Evolutionary conservation across 345 rosid species (phyloP).

Genomic region (Turritis glabra): DNA sequence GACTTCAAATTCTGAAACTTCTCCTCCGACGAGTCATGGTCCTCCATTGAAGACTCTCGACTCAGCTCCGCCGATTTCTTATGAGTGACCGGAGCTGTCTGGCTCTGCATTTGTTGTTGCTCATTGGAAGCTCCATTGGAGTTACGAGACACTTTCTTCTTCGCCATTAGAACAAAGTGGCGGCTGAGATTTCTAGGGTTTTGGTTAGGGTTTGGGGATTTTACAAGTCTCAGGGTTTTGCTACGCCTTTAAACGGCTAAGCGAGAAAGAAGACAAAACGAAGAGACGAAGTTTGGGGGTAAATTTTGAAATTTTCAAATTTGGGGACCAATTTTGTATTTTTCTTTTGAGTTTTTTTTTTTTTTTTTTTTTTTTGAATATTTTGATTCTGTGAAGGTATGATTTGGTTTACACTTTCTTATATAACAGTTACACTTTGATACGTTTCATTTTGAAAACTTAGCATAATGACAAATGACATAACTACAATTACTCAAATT

Average conservation of each 20-base stretch:
- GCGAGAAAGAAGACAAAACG: not conserved
- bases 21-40: constrained; percentile 44
- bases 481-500: constrained; percentile 2
- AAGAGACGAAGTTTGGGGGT: constrained; percentile 22
- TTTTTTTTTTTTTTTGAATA: not conserved
- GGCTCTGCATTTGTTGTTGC: constrained; percentile 16
- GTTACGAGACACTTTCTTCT: constrained; percentile 37
- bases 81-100: not conserved
- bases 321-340: constrained; percentile 30
- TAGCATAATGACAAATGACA: not conserved
- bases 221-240: constrained; percentile 14
- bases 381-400: not conserved
- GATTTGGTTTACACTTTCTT: not conserved
- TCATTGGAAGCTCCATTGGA: constrained; percentile 25
- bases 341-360: not conserved
- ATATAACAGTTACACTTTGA: not conserved
- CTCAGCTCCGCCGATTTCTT: constrained; percentile 28
- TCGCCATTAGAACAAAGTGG: constrained; percentile 33
- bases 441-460: not conserved
- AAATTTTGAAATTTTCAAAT: constrained; percentile 20
- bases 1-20: constrained; percentile 59
- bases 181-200: constrained; percentile 32
- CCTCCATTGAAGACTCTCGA: constrained; percentile 42
- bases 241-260: constrained; percentile 25
- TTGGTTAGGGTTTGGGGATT: not conserved